Evolutionary conservation across 1,284 basidiomycete genomes (phyloP).

Genomic region (Schizopora paradoxa): DNA sequence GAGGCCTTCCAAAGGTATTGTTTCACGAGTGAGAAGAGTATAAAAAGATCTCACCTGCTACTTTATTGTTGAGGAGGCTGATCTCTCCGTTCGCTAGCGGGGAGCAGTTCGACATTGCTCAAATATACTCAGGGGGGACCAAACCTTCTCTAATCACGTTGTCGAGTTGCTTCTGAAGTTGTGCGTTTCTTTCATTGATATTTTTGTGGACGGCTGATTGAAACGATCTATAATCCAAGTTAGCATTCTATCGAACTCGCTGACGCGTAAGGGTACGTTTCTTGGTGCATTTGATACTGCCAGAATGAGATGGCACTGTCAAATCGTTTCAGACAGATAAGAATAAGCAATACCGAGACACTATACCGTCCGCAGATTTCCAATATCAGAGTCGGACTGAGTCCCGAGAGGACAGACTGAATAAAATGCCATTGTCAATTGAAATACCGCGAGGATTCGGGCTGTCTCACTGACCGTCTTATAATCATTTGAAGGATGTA

Average conservation of each 20-base stretch:
- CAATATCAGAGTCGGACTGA: slow-evolving; percentile 65
- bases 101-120: neutral
- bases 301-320: slow-evolving; percentile 77
- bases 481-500: slow-evolving; percentile 80
- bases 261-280: slow-evolving; percentile 44
- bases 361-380: slow-evolving; percentile 75
- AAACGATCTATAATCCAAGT: slow-evolving; percentile 49
- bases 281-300: slow-evolving; percentile 84
- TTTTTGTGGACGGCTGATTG: slow-evolving; percentile 76
- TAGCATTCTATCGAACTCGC: neutral
- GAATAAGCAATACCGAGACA: slow-evolving; percentile 10
- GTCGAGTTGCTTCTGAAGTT: slow-evolving; percentile 75
- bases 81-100: slow-evolving; percentile 69
- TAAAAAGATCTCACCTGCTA: slow-evolving; percentile 39
- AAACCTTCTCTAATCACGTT: slow-evolving; percentile 75
- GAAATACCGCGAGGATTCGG: slow-evolving; percentile 1
- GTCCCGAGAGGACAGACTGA: slow-evolving; percentile 78
- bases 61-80: slow-evolving; percentile 60
- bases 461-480: slow-evolving; percentile 53
- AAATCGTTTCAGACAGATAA: neutral
- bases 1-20: slow-evolving; percentile 41
- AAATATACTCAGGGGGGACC: slow-evolving; percentile 1
- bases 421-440: slow-evolving; percentile 9
- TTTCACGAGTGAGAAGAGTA: slow-evolving; percentile 12
- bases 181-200: slow-evolving; percentile 72